phyloP scores from a whole-genome alignment of 2,329 filamentous ascomycete species.

The Sclerotinia nivalis region DNA sequence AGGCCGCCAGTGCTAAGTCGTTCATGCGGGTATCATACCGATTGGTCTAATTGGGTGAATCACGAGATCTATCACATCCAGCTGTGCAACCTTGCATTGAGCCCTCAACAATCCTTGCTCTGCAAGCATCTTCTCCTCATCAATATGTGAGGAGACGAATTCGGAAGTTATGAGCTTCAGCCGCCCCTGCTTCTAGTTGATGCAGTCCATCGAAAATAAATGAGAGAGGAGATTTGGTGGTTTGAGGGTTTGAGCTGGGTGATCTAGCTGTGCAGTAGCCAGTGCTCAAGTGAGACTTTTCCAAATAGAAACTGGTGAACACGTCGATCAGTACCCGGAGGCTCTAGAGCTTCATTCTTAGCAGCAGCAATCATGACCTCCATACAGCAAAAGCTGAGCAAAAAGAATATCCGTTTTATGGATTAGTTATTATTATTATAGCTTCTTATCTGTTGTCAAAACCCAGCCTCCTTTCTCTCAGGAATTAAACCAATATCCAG shows the following conservation, averaged over 20 bases:
- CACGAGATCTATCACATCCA: conserved; percentile 6
- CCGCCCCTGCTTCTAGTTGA: background rate
- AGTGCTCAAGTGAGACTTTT: conserved; percentile 7
- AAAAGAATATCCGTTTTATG: background rate
- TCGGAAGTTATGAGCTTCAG: background rate
- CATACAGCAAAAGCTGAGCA: background rate
- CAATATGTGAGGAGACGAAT: background rate
- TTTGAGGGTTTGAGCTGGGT: background rate
- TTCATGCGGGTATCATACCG: no score
- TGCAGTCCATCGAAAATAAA: conserved; percentile 9
- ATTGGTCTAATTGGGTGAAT: background rate
- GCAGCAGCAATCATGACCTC: background rate
- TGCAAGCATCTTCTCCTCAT: conserved; percentile 22
- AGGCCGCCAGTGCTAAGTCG: no score
- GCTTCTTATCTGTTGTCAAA: background rate
- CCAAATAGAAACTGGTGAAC: background rate
- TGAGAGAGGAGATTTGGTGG: background rate
- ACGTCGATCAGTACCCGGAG: no score
- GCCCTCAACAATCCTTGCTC: conserved; percentile 1
- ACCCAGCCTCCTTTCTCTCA: background rate
- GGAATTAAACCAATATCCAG: background rate
- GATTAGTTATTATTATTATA: background rate
- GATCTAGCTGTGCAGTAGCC: background rate
- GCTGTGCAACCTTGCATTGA: conserved; percentile 8
- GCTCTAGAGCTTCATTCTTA: background rate